Percentiles rank a stretch among this genome's conserved stretches.
phyloP scores from a whole-genome alignment of 768 basidiomycete genomes.

The Suillus weaverae region DNA sequence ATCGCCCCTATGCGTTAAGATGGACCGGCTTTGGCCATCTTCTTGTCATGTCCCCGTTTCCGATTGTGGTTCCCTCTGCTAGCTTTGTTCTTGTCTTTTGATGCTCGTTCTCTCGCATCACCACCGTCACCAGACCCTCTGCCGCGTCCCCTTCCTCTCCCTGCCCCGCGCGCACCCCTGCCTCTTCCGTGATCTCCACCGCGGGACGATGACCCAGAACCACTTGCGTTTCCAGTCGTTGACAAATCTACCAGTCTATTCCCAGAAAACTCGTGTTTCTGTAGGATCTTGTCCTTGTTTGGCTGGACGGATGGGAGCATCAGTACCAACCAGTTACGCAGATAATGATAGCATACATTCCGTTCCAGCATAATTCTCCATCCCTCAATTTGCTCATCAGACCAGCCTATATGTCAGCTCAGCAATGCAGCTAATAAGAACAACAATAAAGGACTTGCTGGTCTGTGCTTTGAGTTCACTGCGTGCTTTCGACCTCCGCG shows the following conservation, averaged over 20 bases:
- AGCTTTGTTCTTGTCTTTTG: constrained; percentile 78
- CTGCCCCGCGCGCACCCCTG: constrained; percentile 39
- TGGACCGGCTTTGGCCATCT: constrained; percentile 66
- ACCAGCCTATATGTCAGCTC: constrained; percentile 51
- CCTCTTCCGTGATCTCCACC: constrained; percentile 45
- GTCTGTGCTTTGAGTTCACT: constrained; percentile 68
- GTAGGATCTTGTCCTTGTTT: constrained; percentile 69
- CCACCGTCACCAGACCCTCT: constrained; percentile 40
- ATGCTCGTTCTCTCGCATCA: constrained; percentile 57
- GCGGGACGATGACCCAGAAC: constrained; percentile 18
- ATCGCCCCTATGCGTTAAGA: constrained; percentile 14
- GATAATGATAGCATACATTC: constrained; percentile 55
- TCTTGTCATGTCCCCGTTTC: constrained; percentile 86
- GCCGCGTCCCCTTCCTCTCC: constrained; percentile 38
- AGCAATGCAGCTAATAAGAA: background rate
- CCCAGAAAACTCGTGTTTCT: constrained; percentile 76
- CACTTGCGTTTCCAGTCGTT: background rate
- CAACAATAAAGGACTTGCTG: constrained; percentile 41
- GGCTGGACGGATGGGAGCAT: constrained; percentile 44
- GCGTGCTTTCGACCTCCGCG: constrained; percentile 67
- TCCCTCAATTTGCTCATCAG: constrained; percentile 87
- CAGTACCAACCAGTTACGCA: constrained; percentile 7
- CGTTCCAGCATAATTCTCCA: constrained; percentile 90
- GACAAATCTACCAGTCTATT: constrained; percentile 41
- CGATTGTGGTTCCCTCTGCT: constrained; percentile 71